Percentiles rank a stretch among this genome's conserved stretches.
phyloP scores from a whole-genome alignment of 495 filamentous ascomycete genomes.

The Gamarada debralockiae region DNA sequence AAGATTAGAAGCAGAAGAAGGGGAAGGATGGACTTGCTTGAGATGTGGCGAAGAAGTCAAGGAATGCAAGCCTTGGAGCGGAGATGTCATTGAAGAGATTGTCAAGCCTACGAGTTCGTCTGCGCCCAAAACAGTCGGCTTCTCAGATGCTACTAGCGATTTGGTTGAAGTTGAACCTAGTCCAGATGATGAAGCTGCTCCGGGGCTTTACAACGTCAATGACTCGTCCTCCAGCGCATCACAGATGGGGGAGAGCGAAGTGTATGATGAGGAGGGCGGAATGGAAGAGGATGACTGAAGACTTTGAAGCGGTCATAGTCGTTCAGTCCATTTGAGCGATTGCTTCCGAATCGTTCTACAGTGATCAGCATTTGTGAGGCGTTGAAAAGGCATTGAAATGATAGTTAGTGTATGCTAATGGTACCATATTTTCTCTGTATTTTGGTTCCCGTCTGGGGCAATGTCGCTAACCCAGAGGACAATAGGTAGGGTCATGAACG shows the following conservation, averaged over 20 bases:
- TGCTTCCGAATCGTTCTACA: background rate
- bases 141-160: conserved; percentile 41
- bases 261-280: conserved; percentile 18
- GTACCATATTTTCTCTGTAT: too few relatives aligned
- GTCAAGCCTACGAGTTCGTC: conserved; percentile 37
- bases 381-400: too few relatives aligned
- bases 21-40: conserved; percentile 93
- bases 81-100: conserved; percentile 69
- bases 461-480: too few relatives aligned
- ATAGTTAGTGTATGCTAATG: too few relatives aligned
- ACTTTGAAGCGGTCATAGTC: background rate
- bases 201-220: background rate
- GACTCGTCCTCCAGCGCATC: conserved; percentile 5
- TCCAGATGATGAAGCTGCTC: conserved; percentile 14
- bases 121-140: conserved; percentile 65
- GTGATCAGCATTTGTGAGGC: too few relatives aligned
- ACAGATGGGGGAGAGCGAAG: conserved; percentile 19
- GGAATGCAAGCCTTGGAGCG: conserved; percentile 89
- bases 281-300: background rate
- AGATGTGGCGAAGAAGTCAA: conserved; percentile 82
- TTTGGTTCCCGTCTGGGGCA: too few relatives aligned
- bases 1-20: conserved; percentile 85
- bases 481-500: too few relatives aligned
- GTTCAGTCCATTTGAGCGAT: background rate
- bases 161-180: conserved; percentile 19